Evolutionary conservation across 257 asterid genomes (phyloP), one percentile per base, ranked within the genome.

Genomic region (Lithospermum erythrorhizon): DNA sequence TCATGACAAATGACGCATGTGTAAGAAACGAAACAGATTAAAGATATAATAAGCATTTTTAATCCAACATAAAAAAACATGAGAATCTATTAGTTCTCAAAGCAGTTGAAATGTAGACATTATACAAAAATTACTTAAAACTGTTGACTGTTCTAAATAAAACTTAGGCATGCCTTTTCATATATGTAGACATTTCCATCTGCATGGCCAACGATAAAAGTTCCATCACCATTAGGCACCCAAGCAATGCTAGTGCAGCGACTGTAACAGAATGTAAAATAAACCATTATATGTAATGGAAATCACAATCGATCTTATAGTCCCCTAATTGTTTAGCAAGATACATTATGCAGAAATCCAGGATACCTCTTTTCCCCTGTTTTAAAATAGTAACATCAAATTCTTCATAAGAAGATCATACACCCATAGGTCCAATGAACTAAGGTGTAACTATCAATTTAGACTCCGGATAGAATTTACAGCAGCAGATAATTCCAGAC

Each of bases 221-320:
- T 76, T 61, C 98, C 96, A 76, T 91, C 96, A 66, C 89, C 79
- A 59, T 88, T 82, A 23, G 98, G 98, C 67, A 93, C 84, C 98
- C 98, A 93, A 1, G 97, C 87, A 61, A 89, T 62, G 70, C 87
- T 75, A 73, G 95, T 85, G 66, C 98, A 93, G 15, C 95, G 90
- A 75, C 97, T 93, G 89, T 73, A 70, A 57, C 54, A 72, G 55
- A 32, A 21, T 53, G 60, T 23, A 23, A 64, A 18, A 37, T 48
- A 2, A n/a, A 5, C 47, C 21, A 53, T 20, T 27, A 15, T 53
- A 20, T 19, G 14, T 1, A 65, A 21, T 15, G 53, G 53, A 20
- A 29, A 48, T 29, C 55, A 53, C 22, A 10, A 11, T 41, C 18
- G 14, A 41, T 41, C 18, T 41, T 41, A 14, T 41, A 41, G 18